Evolutionary conservation across 495 filamentous ascomycete genomes (phyloP).

Genomic region (Podospora pseudoanserina): DNA sequence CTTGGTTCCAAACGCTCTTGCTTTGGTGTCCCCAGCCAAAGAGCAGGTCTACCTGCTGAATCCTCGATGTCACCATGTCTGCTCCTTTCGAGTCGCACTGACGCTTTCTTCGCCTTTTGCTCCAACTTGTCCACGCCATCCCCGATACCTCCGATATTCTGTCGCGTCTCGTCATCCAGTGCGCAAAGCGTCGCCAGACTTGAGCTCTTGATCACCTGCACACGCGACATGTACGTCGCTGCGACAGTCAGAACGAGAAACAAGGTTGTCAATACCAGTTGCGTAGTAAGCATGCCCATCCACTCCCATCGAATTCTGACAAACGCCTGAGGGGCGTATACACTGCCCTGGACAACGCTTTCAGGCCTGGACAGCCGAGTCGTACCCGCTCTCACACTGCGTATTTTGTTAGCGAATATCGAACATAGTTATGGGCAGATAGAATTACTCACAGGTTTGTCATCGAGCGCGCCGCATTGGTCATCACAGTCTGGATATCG

Average conservation of each 20-base stretch:
- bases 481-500: slow-evolving; percentile 7
- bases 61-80: background rate
- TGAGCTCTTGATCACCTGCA: slow-evolving; percentile 26
- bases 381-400: slow-evolving; percentile 7
- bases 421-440: background rate
- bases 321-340: slow-evolving; percentile 15
- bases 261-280: slow-evolving; percentile 13
- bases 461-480: slow-evolving; percentile 11
- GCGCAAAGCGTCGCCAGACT: slow-evolving; percentile 20
- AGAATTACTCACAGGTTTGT: slow-evolving; percentile 16
- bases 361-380: background rate
- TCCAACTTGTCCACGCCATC: background rate
- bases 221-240: slow-evolving; percentile 5
- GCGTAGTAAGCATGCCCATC: slow-evolving; percentile 16
- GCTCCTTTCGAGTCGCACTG: background rate
- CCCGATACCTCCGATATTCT: slow-evolving; percentile 12
- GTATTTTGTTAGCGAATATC: background rate
- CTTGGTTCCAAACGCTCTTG: background rate
- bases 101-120: background rate
- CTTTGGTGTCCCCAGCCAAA: background rate
- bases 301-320: slow-evolving; percentile 23
- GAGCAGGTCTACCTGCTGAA: background rate
- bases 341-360: slow-evolving; percentile 12
- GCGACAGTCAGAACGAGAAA: slow-evolving; percentile 12
- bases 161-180: slow-evolving; percentile 15